phyloP scores from a whole-genome alignment of 768 basidiomycete genomes.

The Boletus rubropictus region DNA sequence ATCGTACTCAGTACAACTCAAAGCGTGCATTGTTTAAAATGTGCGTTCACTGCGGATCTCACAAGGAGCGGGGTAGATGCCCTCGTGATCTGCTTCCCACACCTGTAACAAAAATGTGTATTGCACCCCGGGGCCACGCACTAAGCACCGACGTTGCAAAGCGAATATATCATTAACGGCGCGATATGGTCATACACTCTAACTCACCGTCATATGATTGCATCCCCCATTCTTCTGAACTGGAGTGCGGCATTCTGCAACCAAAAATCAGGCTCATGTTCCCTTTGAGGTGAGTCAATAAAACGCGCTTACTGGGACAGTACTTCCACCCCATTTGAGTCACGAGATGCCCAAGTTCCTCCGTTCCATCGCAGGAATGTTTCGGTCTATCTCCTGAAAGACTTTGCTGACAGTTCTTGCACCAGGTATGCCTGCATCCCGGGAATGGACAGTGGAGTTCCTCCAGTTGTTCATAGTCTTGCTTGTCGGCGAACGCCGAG shows the following conservation, averaged over 20 bases:
- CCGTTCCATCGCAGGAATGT: slow-evolving; percentile 54
- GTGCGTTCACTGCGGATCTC: slow-evolving; percentile 26
- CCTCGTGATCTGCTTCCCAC: slow-evolving; percentile 43
- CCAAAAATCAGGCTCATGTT: background rate
- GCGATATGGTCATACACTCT: background rate
- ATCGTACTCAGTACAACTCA: slow-evolving; percentile 3
- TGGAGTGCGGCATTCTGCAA: slow-evolving; percentile 38
- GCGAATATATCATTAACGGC: background rate
- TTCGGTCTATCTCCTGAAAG: slow-evolving; percentile 28
- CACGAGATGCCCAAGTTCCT: slow-evolving; percentile 49
- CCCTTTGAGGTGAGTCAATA: background rate
- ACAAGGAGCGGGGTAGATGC: slow-evolving; percentile 30
- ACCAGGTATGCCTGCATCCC: slow-evolving; percentile 51
- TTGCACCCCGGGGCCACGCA: slow-evolving; percentile 50
- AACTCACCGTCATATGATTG: slow-evolving; percentile 54
- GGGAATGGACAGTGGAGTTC: slow-evolving; percentile 47
- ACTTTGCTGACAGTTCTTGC: slow-evolving; percentile 49
- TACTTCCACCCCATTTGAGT: slow-evolving; percentile 52
- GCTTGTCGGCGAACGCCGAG: slow-evolving; percentile 44
- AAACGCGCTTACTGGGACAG: slow-evolving; percentile 45
- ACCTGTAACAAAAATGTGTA: slow-evolving; percentile 51
- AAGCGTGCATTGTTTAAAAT: slow-evolving; percentile 32
- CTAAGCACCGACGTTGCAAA: slow-evolving; percentile 22
- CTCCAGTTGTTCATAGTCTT: slow-evolving; percentile 37
- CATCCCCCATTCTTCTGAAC: slow-evolving; percentile 51